Conservation (phyloP, 2,329 filamentous ascomycete species). For the Chaetothyriales sp. region DNA sequence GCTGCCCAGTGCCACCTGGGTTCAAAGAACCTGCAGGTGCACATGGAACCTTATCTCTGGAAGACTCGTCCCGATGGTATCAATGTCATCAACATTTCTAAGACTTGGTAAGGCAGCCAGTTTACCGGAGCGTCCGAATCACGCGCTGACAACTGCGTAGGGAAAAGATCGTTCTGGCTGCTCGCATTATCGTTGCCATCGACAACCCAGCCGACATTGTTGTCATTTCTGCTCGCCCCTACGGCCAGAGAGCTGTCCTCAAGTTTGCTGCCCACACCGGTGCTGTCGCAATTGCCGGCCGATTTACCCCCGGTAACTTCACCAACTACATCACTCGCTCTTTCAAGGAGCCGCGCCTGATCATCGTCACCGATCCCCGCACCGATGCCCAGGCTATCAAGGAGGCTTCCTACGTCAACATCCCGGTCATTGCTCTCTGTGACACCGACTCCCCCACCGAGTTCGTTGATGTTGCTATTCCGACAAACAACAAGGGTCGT, state of each 20-base stretch:
- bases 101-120: slow-evolving; percentile 68
- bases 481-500: slow-evolving; percentile 99
- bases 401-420: slow-evolving; percentile 99
- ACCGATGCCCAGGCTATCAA: slow-evolving; percentile 99
- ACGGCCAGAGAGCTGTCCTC: slow-evolving; percentile 97
- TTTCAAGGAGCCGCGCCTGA: slow-evolving; percentile 99
- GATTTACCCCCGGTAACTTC: slow-evolving; percentile 99
- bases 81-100: slow-evolving; percentile 98
- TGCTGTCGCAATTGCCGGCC: slow-evolving; percentile 93
- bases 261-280: slow-evolving; percentile 99
- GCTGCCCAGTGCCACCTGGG: slow-evolving; percentile 92
- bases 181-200: slow-evolving; percentile 95
- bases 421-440: slow-evolving; percentile 96
- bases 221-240: slow-evolving; percentile 98
- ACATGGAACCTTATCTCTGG: slow-evolving; percentile 99
- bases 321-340: slow-evolving; percentile 99
- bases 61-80: slow-evolving; percentile 97
- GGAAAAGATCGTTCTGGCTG: slow-evolving; percentile 99
- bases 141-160: slow-evolving; percentile 31
- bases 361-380: slow-evolving; percentile 97
- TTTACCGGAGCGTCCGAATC: not conserved
- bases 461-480: slow-evolving; percentile 98
- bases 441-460: slow-evolving; percentile 99
- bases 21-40: slow-evolving; percentile 97
- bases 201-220: slow-evolving; percentile 99